Conservation (phyloP, 1,284 basidiomycete species). For the Ustilago curta region DNA sequence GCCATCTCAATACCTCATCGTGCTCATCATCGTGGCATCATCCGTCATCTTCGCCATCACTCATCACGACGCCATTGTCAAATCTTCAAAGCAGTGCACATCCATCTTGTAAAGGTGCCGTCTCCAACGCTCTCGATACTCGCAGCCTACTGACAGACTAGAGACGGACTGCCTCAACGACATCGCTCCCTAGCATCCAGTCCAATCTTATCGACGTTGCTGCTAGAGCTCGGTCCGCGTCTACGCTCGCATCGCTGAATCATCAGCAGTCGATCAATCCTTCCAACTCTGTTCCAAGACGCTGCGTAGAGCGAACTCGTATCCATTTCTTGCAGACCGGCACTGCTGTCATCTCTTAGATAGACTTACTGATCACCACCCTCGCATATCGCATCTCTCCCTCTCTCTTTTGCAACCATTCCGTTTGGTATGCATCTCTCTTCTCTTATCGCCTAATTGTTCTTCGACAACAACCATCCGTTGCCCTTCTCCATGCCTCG, state of each 20-base stretch:
- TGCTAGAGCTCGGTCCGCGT: background rate
- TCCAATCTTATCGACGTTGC: background rate
- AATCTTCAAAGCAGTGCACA: background rate
- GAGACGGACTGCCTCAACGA: background rate
- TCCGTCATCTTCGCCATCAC: background rate
- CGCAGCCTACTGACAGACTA: too few relatives aligned
- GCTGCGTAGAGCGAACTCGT: background rate
- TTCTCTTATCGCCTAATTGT: background rate
- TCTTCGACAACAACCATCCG: background rate
- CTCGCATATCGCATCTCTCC: background rate
- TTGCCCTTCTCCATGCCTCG: conserved; percentile 4
- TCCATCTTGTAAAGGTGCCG: background rate
- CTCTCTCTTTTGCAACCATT: too few relatives aligned
- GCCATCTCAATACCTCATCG: background rate
- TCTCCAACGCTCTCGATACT: too few relatives aligned
- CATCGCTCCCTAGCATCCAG: background rate
- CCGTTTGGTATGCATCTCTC: background rate
- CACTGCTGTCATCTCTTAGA: background rate
- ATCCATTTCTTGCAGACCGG: background rate
- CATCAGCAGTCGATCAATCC: background rate
- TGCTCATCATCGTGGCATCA: background rate
- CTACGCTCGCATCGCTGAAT: background rate
- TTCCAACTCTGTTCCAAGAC: background rate
- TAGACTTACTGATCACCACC: background rate
- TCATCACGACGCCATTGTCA: background rate